phyloP scores from a whole-genome alignment of 441 rosid species.

The Dalechampia spathulata region DNA sequence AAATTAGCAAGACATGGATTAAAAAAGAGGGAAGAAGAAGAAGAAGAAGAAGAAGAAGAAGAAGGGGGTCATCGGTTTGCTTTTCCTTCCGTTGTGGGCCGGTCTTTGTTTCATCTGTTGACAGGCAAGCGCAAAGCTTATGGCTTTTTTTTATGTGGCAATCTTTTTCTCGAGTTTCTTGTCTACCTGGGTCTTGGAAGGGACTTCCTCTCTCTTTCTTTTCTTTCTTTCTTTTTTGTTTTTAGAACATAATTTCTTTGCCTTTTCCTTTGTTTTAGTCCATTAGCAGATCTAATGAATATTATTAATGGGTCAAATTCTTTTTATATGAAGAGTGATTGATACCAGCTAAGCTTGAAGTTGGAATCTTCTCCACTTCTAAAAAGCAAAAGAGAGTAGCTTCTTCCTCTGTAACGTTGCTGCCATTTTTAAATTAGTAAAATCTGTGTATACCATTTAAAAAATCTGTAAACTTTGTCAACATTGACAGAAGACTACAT shows the following conservation, averaged over 20 bases:
- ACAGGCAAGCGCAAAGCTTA: not conserved
- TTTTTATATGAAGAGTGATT: not conserved
- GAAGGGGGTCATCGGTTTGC: not conserved
- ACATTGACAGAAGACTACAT: no score
- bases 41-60: not conserved
- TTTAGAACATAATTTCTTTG: not conserved
- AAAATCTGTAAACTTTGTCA: no score
- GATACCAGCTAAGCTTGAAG: not conserved
- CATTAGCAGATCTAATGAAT: not conserved
- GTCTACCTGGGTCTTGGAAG: slow-evolving; percentile 1
- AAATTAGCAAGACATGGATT: slow-evolving; percentile 1
- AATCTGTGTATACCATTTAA: no score
- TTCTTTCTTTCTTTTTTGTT: no score
- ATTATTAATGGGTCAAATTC: not conserved
- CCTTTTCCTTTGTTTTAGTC: not conserved
- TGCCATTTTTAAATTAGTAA: no score
- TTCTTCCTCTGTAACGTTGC: no score
- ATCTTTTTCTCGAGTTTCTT: slow-evolving; percentile 4
- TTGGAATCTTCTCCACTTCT: not conserved
- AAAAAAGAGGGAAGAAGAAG: not conserved
- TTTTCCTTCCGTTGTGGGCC: not conserved
- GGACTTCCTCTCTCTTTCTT: not conserved
- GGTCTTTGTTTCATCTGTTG: slow-evolving; percentile 7
- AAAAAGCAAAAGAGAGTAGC: no score
- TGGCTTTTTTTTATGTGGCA: not conserved